These are phyloP conservation scores for Zymoseptoria pseudotritici DNA, from an alignment of 2,329 filamentous ascomycete genomes.

Conservation along the genomic window DNA sequence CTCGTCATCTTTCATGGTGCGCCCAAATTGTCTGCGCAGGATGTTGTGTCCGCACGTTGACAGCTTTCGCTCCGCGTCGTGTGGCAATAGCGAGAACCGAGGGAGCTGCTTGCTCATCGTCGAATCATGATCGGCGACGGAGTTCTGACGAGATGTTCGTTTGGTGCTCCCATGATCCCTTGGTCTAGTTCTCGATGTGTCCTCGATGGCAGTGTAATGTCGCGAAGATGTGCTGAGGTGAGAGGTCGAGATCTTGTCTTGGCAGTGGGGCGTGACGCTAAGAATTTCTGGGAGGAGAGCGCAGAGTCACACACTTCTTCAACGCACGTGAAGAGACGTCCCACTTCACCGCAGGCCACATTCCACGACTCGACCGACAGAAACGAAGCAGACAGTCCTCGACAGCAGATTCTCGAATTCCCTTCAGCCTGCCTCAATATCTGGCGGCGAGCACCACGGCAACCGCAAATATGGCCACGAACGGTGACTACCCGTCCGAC, in stretches of 20 bases:
- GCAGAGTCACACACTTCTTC: not conserved
- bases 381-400: not conserved
- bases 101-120: too few relatives aligned
- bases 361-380: not conserved
- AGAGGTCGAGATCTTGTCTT: not conserved
- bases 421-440: not conserved
- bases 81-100: too few relatives aligned
- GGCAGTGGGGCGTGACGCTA: not conserved
- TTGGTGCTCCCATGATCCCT: too few relatives aligned
- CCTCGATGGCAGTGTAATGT: not conserved
- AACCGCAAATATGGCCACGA: conserved; percentile 46
- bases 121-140: too few relatives aligned
- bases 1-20: too few relatives aligned
- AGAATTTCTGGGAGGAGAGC: not conserved
- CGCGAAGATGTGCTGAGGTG: not conserved
- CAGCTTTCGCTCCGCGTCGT: too few relatives aligned
- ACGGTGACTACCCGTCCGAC: conserved; percentile 47
- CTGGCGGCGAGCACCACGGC: not conserved
- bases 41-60: too few relatives aligned
- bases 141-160: too few relatives aligned
- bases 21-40: too few relatives aligned
- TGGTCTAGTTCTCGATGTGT: too few relatives aligned
- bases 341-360: not conserved
- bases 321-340: not conserved
- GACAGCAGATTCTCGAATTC: not conserved